phyloP scores from a whole-genome alignment of 306 rosid species.

The Senna tora region DNA sequence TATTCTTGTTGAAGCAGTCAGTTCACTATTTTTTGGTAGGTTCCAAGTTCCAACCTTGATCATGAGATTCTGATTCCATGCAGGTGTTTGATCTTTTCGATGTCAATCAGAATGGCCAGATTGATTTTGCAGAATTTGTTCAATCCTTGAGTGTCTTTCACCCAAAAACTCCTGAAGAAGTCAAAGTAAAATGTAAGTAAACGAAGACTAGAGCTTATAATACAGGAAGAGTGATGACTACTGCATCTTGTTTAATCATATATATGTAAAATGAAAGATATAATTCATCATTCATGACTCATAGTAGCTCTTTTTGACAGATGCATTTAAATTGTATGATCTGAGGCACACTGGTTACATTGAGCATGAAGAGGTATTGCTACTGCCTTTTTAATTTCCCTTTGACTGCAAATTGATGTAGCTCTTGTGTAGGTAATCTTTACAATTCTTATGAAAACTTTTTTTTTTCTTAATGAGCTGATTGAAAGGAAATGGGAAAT shows the following conservation, averaged over 20 bases:
- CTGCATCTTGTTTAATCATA: conserved; percentile 7
- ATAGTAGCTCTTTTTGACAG: conserved; percentile 28
- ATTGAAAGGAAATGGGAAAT: not conserved
- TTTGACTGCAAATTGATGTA: not conserved
- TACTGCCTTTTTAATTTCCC: not conserved
- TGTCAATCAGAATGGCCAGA: conserved; percentile 36
- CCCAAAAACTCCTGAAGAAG: conserved; percentile 38
- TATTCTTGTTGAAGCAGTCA: not conserved
- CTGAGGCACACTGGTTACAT: conserved; percentile 40
- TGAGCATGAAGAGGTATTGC: conserved; percentile 39
- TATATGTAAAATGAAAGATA: not conserved
- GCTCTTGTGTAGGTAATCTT: conserved; percentile 3
- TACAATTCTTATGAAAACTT: not conserved
- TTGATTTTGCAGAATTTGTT: conserved; percentile 40
- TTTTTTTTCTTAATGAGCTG: not conserved
- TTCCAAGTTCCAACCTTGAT: not conserved
- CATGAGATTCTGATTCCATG: conserved; percentile 8
- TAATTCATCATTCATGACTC: not conserved
- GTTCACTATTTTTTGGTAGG: not conserved
- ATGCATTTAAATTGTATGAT: conserved; percentile 41
- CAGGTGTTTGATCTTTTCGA: conserved; percentile 44
- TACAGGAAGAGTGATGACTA: not conserved
- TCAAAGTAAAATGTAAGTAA: conserved; percentile 37
- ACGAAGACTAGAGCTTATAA: not conserved
- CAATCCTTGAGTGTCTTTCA: conserved; percentile 41